Conservation (phyloP, 2,329 filamentous ascomycete genomes). For the Myotisia sp. region DNA sequence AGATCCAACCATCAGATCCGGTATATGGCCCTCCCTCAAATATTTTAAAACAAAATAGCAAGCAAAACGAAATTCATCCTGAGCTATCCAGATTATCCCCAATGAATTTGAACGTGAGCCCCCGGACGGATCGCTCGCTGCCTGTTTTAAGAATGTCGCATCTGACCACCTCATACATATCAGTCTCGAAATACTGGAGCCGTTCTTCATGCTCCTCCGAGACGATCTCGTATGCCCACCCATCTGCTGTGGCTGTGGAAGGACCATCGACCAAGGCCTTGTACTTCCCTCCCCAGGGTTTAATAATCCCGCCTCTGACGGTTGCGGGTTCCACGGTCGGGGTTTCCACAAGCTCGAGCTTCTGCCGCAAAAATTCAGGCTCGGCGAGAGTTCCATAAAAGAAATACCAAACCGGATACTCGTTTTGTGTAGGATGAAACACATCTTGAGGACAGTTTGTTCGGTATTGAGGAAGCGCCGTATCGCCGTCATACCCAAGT, state of each 20-base stretch:
- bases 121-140: not conserved
- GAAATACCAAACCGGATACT: slow-evolving; percentile 31
- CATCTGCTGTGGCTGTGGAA: not conserved
- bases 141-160: slow-evolving; percentile 1
- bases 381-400: slow-evolving; percentile 30
- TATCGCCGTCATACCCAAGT: slow-evolving; percentile 15
- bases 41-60: too few species aligned
- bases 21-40: too few species aligned
- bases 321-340: slow-evolving; percentile 15
- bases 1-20: too few species aligned
- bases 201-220: slow-evolving; percentile 1
- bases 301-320: slow-evolving; percentile 20
- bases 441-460: not conserved
- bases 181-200: slow-evolving; percentile 1
- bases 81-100: not conserved
- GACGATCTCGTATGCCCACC: slow-evolving; percentile 1
- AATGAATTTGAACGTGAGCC: slow-evolving; percentile 1
- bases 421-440: slow-evolving; percentile 16
- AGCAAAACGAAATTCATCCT: too few species aligned
- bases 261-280: slow-evolving; percentile 25
- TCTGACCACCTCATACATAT: slow-evolving; percentile 3
- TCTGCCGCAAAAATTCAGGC: slow-evolving; percentile 3
- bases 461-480: slow-evolving; percentile 18
- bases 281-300: slow-evolving; percentile 28
- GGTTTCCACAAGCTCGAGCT: not conserved